Evolutionary conservation across 257 asterid genomes (phyloP), one percentile per base, ranked within the genome.

Genomic region (Penstemon barbatus): DNA sequence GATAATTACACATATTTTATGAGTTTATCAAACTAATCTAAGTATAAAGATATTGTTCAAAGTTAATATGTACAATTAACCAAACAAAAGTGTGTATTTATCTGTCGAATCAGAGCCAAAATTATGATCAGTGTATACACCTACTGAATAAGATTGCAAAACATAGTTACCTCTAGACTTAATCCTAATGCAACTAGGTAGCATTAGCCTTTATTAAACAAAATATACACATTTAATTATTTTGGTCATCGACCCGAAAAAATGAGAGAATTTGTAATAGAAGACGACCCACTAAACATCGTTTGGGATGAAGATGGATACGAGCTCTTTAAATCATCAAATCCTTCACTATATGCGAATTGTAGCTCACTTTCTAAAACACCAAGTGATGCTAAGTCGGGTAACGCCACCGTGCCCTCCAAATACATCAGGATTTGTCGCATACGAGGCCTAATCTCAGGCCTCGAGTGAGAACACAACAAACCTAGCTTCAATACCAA

Each of bases 401-500:
- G 95, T 60, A 81, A 18, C 1, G 73, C 79, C 75, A 77, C 46
- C 0, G 76, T 74, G 5, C 84, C 83, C 12, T 82, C 85, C 73
- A 87, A 74, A 63, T 75, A 83, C 67, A 80, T 12, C 57, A 81
- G 38, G 3, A 80, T 79, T 36, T 83, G 80, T 38, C 82, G 74
- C 88, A 82, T 85, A 1, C 76, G 68, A 2, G 95, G 95, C 75
- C 95, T 75, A 40, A 49, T 60, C 0, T 60, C 65, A 1, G 89
- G 80, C 46, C 79, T 80, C 0, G 85, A 59, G 53, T 78, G 79
- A 13, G 77, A 81, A 51, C 96, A 89, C 69, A 83, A 7, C 58
- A 89, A 65, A 0, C 90, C 96, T n/a, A 87, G 80, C 46, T 81
- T 85, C 55, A 87, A 57, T 7, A 79, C 88, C 71, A 87, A 38